phyloP scores from a whole-genome alignment of 441 rosid species.

The Biscutella laevigata region DNA sequence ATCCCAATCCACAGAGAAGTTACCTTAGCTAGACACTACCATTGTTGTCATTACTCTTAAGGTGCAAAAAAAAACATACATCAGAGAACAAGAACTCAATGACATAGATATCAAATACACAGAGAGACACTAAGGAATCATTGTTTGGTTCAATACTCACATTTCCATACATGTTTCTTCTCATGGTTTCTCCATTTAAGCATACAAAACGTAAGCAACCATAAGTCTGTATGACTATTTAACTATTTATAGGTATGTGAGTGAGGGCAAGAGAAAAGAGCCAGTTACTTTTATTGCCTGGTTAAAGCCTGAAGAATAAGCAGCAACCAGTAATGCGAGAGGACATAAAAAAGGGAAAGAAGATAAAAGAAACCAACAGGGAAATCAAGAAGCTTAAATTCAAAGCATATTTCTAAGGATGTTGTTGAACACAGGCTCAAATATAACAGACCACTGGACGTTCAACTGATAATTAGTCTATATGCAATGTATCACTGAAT shows the following conservation, averaged over 20 bases:
- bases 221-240: background rate
- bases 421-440: slow-evolving; percentile 2
- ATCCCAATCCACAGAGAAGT: no score
- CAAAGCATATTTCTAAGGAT: background rate
- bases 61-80: background rate
- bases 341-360: background rate
- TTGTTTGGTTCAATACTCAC: background rate
- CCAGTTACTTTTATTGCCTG: slow-evolving; percentile 10
- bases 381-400: slow-evolving; percentile 12
- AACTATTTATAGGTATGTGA: background rate
- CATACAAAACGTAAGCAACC: slow-evolving; percentile 1
- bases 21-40: no score
- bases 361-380: background rate
- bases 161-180: background rate
- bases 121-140: background rate
- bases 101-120: background rate
- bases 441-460: slow-evolving; percentile 12
- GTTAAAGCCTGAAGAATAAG: slow-evolving; percentile 4
- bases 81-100: background rate
- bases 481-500: slow-evolving; percentile 16
- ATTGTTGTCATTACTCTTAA: no score
- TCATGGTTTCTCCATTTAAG: background rate
- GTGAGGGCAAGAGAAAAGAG: no score
- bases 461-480: slow-evolving; percentile 5
- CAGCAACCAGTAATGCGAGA: background rate